Base-by-base conservation (phyloP, 2,329 filamentous ascomycete genomes). In the Aspergillus fumigatiaffinis region DNA sequence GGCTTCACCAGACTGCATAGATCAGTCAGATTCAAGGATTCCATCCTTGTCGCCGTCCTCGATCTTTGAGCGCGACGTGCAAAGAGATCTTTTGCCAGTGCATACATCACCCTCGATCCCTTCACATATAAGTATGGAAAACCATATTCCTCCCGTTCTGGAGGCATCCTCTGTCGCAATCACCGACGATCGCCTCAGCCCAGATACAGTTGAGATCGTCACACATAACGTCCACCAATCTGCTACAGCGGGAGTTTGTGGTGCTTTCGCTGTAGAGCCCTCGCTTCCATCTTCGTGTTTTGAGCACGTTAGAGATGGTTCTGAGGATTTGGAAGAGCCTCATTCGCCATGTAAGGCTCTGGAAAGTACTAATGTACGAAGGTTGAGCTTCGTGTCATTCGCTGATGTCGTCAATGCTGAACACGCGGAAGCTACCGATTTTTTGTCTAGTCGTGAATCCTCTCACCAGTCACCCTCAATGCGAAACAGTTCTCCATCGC, bases 21-120 rank as follows among this genome's bases (percentile, higher is more conserved):
- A 38, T 38, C 32, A 38, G 14, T 17, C 32, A 38, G 32, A 6
- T 3, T 7, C 50, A 8, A 88, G 91, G 4, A 83, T 89, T 51
- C 76, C 92, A 48, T 84, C 88, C 53, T 96, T 91, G 21, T 91
- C 92, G 14, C 90, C 91, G 0, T 84, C 83, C 21, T 84, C 83
- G 66, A 97, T 97, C 67, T 97, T 97, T 71, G 93, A 97, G 79
- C 89, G 93, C 68, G 91, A 92, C 72, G 93, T 97, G 25, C 93
- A 97, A 74, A 92, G 97, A 68, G 85, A 85, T 67, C 79, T 84
- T 29, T 68, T 83, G 3, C 76, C 85, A n/a, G 78, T 83, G 44
- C 88, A 91, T 59, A 86, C 83, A 60, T 93, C 90, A 3, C 87
- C 90, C 0, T 90, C 91, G n/a, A 94, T 97, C 60, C 93, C 93